A percentile compares a stretch with the other conserved stretches of the same genome.
phyloP scores from a whole-genome alignment of 1,284 basidiomycete species.

The Boletellus deceptivus region DNA sequence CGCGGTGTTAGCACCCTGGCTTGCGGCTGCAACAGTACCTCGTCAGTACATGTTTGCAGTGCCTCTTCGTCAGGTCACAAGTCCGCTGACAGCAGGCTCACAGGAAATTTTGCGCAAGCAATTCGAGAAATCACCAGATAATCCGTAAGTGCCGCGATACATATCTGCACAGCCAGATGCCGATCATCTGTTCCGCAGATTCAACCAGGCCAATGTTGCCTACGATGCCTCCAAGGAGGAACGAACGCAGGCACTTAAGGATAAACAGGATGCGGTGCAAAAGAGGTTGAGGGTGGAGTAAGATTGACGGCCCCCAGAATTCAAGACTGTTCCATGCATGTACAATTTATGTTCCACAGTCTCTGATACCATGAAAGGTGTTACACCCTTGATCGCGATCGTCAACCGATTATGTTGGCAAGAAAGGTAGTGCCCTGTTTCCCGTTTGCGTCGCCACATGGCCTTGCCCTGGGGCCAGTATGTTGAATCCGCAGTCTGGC shows the following conservation, averaged over 20 bases:
- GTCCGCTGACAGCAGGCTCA: conserved; percentile 4
- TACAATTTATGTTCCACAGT: neutral
- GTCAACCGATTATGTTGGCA: too few species aligned
- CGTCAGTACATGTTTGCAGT: conserved; percentile 37
- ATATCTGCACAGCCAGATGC: conserved; percentile 7
- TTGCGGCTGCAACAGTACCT: conserved; percentile 84
- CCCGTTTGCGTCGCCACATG: too few species aligned
- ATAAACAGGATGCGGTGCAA: conserved; percentile 50
- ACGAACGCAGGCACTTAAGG: conserved; percentile 67
- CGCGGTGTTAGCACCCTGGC: conserved; percentile 63
- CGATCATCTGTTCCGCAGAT: conserved; percentile 42
- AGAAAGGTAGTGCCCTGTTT: too few species aligned
- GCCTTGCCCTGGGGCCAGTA: too few species aligned
- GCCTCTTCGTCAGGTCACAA: conserved; percentile 11
- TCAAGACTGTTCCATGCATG: conserved; percentile 1
- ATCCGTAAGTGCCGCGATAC: conserved; percentile 60
- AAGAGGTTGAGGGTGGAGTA: conserved; percentile 45
- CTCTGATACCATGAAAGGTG: conserved; percentile 7
- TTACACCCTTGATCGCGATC: neutral
- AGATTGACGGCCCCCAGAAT: conserved; percentile 1
- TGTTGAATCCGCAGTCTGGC: neutral
- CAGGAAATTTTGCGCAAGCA: conserved; percentile 77
- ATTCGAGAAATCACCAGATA: conserved; percentile 88
- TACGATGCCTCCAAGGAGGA: conserved; percentile 86
- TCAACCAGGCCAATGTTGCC: conserved; percentile 76